These are phyloP conservation scores for Suillus paluster DNA, from an alignment of 768 basidiomycete species.

Conservation along the genomic window DNA sequence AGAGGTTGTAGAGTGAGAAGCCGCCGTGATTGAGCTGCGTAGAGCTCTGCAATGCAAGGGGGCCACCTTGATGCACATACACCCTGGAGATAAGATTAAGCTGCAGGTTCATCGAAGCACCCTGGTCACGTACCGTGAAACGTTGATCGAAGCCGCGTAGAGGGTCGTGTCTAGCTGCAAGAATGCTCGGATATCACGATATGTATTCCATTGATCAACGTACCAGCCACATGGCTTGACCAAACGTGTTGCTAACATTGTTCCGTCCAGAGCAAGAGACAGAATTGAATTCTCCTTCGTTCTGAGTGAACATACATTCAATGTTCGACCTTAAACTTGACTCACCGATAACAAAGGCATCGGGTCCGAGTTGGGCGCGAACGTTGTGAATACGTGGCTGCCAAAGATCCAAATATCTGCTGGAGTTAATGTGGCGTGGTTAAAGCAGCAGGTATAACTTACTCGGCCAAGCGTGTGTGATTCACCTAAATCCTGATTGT, in stretches of 20 bases:
- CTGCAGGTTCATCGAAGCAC: neutral
- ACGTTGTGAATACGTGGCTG: conserved; percentile 54
- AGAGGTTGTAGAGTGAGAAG: conserved; percentile 48
- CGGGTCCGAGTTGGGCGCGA: conserved; percentile 49
- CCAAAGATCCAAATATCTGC: conserved; percentile 58
- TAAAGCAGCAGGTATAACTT: conserved; percentile 15
- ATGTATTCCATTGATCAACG: conserved; percentile 38
- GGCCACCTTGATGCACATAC: conserved; percentile 60
- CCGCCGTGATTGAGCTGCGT: conserved; percentile 56
- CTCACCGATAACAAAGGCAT: conserved; percentile 53
- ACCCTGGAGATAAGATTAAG: conserved; percentile 33
- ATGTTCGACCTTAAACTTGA: neutral
- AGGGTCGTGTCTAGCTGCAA: conserved; percentile 22
- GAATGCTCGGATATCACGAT: neutral
- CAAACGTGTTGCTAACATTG: conserved; percentile 57
- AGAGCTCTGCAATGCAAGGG: conserved; percentile 53
- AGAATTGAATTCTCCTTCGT: conserved; percentile 56
- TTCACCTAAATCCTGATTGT: conserved; percentile 45
- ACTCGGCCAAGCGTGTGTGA: conserved; percentile 55
- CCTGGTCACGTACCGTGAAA: conserved; percentile 43
- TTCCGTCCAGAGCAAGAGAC: conserved; percentile 56
- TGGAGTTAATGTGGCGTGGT: neutral
- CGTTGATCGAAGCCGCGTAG: conserved; percentile 43
- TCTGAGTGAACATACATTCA: neutral
- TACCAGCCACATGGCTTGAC: conserved; percentile 57